Conservation (phyloP, 768 basidiomycete species). For the Xerocomellus intermedius region DNA sequence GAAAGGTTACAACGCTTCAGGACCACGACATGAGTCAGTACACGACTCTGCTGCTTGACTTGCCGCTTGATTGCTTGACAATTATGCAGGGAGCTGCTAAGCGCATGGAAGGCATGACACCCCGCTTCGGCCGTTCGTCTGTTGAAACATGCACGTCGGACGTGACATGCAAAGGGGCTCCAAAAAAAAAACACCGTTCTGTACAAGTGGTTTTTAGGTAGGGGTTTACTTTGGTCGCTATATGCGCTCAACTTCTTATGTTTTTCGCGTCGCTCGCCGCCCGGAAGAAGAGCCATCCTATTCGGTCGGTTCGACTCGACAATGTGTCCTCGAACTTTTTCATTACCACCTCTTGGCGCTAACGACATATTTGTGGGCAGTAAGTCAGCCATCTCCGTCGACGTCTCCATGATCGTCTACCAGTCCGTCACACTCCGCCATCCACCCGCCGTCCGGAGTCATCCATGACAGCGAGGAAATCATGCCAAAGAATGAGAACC, state of each 20-base stretch:
- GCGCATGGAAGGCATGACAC: slow-evolving; percentile 93
- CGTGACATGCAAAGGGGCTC: slow-evolving; percentile 18
- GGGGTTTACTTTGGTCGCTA: background rate
- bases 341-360: background rate
- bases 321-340: background rate
- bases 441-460: too few relatives aligned
- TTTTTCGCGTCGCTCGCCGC: background rate
- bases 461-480: too few relatives aligned
- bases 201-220: background rate
- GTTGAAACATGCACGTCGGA: slow-evolving; percentile 57
- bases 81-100: slow-evolving; percentile 77
- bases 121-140: slow-evolving; percentile 65
- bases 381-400: too few relatives aligned
- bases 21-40: slow-evolving; percentile 64
- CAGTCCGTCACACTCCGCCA: too few relatives aligned
- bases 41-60: slow-evolving; percentile 7
- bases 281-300: background rate
- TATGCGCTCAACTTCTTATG: background rate
- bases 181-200: background rate
- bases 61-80: background rate
- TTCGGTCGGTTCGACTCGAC: background rate
- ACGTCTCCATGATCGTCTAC: too few relatives aligned
- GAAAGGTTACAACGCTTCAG: slow-evolving; percentile 58
- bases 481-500: too few relatives aligned
- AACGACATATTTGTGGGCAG: too few relatives aligned